Evolutionary conservation across 2,329 filamentous ascomycete species (phyloP).

Genomic region (Rutstroemia sp.): DNA sequence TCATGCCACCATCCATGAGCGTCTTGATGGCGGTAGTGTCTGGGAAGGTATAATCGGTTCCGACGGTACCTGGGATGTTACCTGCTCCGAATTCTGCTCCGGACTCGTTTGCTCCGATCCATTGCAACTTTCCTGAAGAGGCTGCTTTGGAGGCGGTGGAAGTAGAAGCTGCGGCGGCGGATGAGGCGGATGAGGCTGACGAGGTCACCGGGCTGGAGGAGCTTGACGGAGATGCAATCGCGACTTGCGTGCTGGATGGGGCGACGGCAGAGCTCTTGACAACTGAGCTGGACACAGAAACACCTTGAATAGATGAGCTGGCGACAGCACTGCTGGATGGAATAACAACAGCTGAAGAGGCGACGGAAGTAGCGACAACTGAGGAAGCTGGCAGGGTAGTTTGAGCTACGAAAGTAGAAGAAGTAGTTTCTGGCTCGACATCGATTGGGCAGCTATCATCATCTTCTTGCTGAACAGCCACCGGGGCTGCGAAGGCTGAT

Average conservation of each 20-base stretch:
- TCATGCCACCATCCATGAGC: constrained; percentile 10
- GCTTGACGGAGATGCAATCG: not conserved
- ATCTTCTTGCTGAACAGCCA: not conserved
- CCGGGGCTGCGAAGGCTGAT: constrained; percentile 8
- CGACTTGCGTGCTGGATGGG: not conserved
- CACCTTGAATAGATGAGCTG: not conserved
- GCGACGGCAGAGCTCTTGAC: not conserved
- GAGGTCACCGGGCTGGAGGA: not conserved
- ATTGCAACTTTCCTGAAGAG: constrained; percentile 13
- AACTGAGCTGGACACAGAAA: not conserved
- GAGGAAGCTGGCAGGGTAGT: not conserved
- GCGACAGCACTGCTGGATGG: not conserved
- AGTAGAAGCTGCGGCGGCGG: not conserved
- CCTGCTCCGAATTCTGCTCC: constrained; percentile 56
- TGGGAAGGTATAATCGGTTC: constrained; percentile 55
- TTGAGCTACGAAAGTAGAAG: not conserved
- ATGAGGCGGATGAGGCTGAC: not conserved
- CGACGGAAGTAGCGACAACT: not conserved
- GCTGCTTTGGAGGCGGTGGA: not conserved
- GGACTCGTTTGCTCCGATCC: constrained; percentile 34
- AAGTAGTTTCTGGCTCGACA: constrained; percentile 2
- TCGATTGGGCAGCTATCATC: constrained; percentile 5
- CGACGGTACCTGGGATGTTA: constrained; percentile 46
- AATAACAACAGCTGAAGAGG: not conserved
- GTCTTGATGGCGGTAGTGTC: constrained; percentile 29